Conservation (phyloP, 345 rosid genomes). For the Gossypium ekmanianum region DNA sequence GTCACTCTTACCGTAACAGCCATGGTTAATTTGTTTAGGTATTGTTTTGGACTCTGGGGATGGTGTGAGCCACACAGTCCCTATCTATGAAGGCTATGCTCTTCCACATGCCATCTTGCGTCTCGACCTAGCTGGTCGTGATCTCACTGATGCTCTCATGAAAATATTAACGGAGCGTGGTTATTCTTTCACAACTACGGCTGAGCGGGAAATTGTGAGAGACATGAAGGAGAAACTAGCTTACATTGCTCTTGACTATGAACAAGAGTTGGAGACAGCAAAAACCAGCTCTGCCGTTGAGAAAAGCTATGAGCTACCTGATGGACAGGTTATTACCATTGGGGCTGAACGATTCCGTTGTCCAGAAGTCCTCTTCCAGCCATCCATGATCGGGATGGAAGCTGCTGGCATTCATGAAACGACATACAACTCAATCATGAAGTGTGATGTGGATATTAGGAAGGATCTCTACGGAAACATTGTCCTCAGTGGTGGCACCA, state of each 20-base stretch:
- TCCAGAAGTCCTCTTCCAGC: constrained; percentile 74
- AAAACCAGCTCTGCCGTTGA: constrained; percentile 57
- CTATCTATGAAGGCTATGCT: constrained; percentile 25
- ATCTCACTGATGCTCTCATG: constrained; percentile 68
- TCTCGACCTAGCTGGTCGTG: constrained; percentile 76
- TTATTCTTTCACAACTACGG: constrained; percentile 69
- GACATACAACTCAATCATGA: constrained; percentile 24
- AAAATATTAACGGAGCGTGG: constrained; percentile 71
- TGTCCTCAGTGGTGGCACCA: constrained; percentile 48
- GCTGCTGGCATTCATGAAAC: constrained; percentile 25
- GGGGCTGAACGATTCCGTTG: constrained; percentile 76
- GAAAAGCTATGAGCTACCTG: constrained; percentile 56
- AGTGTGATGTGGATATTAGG: constrained; percentile 25
- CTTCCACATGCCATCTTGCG: constrained; percentile 62
- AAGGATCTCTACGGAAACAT: constrained; percentile 24
- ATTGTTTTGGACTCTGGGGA: constrained; percentile 23
- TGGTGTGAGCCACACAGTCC: constrained; percentile 25
- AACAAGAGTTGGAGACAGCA: constrained; percentile 59
- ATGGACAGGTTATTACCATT: constrained; percentile 43
- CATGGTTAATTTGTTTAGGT: not conserved
- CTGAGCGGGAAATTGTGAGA: constrained; percentile 36
- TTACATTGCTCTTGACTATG: constrained; percentile 68
- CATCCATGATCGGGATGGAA: constrained; percentile 62
- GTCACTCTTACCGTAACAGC: not conserved
- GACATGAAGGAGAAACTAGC: constrained; percentile 74